Evolutionary conservation across 768 basidiomycete species (phyloP), one percentile per base, ranked within the genome.

Genomic region (Baorangia bicolor): DNA sequence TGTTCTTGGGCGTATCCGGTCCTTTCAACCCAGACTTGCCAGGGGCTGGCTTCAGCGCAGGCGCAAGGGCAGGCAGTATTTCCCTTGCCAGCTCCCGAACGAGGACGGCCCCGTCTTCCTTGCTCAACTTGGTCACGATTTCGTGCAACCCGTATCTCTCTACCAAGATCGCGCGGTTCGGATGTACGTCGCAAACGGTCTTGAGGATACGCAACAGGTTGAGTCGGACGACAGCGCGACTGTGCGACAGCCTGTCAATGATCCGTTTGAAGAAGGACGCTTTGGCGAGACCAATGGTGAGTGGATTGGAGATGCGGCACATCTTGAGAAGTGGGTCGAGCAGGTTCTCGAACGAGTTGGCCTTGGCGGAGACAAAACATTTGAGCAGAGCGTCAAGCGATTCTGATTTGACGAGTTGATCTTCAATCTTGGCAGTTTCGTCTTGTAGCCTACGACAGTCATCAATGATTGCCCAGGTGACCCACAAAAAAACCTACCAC

Each of bases 301-400:
- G 70, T 1, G 77, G 69, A 1, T 81, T 79, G 0, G 95, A 98
- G 9, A 92, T 72, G 12, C 94, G 89, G 49, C 87, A 85, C 43
- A 98, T 89, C 77, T 97, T 97, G 67, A 95, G 83, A 74, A 94
- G 89, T 1, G 93, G 92, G 49, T 95, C 92, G 9, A 98, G 84
- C 23, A 99, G 74, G 65, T 90, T 92, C 69, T 98, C 96, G 66
- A 97, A 94, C 2, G 87, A 88, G 67, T 91, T 90, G 43, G 92
- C 87, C 73, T 95, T 94, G 28, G 92, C 86, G 1, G 83, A 79
- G 58, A 90, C 85, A 71, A 96, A 96, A 69, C 90, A 90, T 38
- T 79, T 81, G 33, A 94, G 78, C 16, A 96, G 74, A 0, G 83
- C 77, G 0, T 90, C 86, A 18, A 92, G 71, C 1, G 89, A 77